phyloP scores from a whole-genome alignment of 139 green algal species.

The Coelastrella sp. region DNA sequence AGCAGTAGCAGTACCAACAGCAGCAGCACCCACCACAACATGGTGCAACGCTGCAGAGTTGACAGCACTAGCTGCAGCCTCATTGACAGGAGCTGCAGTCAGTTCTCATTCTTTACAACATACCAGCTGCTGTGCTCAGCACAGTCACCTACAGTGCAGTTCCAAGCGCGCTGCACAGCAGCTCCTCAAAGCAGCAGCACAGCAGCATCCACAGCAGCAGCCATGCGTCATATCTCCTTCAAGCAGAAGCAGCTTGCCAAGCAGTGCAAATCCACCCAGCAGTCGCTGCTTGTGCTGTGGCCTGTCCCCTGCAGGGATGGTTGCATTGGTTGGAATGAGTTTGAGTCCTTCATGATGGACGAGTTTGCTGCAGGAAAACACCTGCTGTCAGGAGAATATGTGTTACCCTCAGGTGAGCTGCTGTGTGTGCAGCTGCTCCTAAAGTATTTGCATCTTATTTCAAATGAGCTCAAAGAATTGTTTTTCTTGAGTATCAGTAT shows the following conservation, averaged over 20 bases:
- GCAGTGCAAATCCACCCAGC: neutral
- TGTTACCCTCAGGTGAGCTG: slow-evolving; percentile 56
- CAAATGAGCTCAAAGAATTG: too few species aligned
- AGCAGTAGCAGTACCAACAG: neutral
- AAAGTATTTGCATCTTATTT: neutral
- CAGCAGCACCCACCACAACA: neutral
- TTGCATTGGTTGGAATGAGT: slow-evolving; percentile 61
- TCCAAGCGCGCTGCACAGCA: too few species aligned
- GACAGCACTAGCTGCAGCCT: too few species aligned
- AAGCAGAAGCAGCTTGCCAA: too few species aligned
- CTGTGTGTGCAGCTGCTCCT: neutral
- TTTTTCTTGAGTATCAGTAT: too few species aligned
- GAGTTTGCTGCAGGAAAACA: slow-evolving; percentile 65
- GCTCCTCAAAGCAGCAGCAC: too few species aligned
- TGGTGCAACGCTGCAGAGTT: neutral
- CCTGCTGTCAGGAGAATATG: slow-evolving; percentile 64
- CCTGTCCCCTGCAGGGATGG: slow-evolving; percentile 40
- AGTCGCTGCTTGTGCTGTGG: neutral
- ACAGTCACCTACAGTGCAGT: too few species aligned
- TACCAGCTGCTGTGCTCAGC: too few species aligned
- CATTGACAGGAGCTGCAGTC: too few species aligned
- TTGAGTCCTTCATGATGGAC: slow-evolving; percentile 62
- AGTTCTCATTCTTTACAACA: too few species aligned
- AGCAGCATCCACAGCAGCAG: too few species aligned
- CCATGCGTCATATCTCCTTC: too few species aligned